A percentile compares a stretch with the other conserved stretches of the same genome.
These are phyloP conservation scores for Deinandra increscens DNA, from an alignment of 129 eudicot genomes.

Conservation along the genomic window DNA sequence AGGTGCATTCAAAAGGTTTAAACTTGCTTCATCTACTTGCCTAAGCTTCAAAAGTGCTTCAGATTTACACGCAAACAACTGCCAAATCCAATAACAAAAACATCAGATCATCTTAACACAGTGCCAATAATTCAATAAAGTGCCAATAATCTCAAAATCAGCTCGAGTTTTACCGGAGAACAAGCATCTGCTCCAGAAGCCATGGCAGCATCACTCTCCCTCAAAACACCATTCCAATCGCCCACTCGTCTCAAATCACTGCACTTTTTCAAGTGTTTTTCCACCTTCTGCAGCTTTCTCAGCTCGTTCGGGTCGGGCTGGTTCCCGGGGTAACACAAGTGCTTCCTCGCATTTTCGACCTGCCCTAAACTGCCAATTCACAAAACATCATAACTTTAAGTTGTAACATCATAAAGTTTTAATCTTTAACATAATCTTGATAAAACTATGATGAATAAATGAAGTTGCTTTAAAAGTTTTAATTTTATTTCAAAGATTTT, in stretches of 20 bases:
- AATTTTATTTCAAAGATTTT: too few species aligned
- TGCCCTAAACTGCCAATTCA: constrained; percentile 66
- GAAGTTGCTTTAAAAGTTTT: too few species aligned
- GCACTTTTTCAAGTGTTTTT: constrained; percentile 58
- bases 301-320: constrained; percentile 53
- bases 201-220: constrained; percentile 71
- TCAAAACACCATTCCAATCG: constrained; percentile 66
- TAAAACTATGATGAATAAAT: not conserved
- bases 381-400: too few species aligned
- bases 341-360: constrained; percentile 69
- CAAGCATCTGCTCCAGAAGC: constrained; percentile 78
- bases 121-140: too few species aligned
- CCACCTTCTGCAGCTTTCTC: constrained; percentile 57
- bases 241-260: constrained; percentile 53
- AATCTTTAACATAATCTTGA: constrained; percentile 17
- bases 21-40: constrained; percentile 61
- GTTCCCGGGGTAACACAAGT: constrained; percentile 47
- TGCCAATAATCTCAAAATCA: not conserved
- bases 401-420: not conserved
- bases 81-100: constrained; percentile 36
- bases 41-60: constrained; percentile 87
- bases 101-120: constrained; percentile 10
- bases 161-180: constrained; percentile 54
- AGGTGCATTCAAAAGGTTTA: constrained; percentile 38
- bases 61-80: constrained; percentile 83